Base-by-base conservation (phyloP, 257 asterid genomes). In the Solanum lycopersicoides region DNA sequence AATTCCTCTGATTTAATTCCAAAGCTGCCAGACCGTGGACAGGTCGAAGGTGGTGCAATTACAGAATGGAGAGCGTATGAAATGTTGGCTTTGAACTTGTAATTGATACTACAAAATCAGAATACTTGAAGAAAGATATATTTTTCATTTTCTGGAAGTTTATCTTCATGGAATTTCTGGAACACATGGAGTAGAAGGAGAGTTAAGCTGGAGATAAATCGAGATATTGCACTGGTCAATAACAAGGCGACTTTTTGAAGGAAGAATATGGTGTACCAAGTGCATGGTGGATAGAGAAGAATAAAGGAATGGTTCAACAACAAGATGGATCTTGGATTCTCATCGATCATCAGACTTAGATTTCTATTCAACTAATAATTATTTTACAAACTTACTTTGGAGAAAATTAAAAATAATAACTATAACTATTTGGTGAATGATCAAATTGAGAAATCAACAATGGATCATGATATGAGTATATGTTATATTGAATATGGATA, bases 1-100 rank as follows among this genome's bases (percentile, higher is more conserved):
- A 96, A 96, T 45, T 90, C 90, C 2, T 59, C 59, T 3, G 98
- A 96, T 66, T 47, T 89, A 1, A 96, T 96, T 23, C 93, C 98
- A 0, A 77, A 84, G 2, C 89, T 89, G 87, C 94, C 95, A 1
- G 87, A 89, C 1, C 0, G 34, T 5, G 92, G 90, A 9, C 37
- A 1, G 23, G 13, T 77, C 1, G 83, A 77, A 3, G 83, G 39
- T 77, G 47, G 88, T 9, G 3, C 44, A 37, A 84, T 4, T 35
- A 35, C 39, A 3, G 79, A 69, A 1, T 30, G 74, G 82, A 45
- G 90, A 60, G 83, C 87, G 16, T 95, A 94, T 82, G 32, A 90
- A 5, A 94, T 23, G 95, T 95, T 47, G 98, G 99, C 15, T 88
- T 53, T 8, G 95, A 94, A 86, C 86, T 95, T 50, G 44, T 3